Conservation (phyloP, 305 asterid species). For the Fraxinus greggii region DNA sequence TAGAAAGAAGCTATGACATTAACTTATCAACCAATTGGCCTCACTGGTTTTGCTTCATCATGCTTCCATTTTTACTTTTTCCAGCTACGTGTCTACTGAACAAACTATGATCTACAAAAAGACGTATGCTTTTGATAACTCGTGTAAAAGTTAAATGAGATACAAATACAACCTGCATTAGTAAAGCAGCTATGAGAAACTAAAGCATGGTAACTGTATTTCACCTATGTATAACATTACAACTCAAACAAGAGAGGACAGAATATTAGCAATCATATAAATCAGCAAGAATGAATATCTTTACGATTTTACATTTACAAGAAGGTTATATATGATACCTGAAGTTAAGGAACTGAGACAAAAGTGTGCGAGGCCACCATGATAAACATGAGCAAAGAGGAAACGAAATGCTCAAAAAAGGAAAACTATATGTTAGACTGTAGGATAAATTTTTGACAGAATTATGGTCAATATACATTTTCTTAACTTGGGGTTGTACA, state of each 20-base stretch:
- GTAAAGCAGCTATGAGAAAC: background rate
- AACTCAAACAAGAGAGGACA: background rate
- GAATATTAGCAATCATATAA: background rate
- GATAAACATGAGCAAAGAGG: background rate
- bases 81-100: background rate
- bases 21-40: no score
- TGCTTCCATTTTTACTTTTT: background rate
- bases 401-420: background rate
- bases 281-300: background rate
- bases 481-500: background rate
- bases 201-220: background rate
- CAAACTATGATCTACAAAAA: background rate
- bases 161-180: background rate
- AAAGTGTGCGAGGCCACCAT: background rate
- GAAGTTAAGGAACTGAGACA: background rate
- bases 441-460: background rate
- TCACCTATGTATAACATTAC: background rate
- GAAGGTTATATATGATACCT: background rate
- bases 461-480: background rate
- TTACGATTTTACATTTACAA: background rate
- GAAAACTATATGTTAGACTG: background rate
- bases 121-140: background rate
- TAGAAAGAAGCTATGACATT: no score
- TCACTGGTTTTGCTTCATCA: background rate
- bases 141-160: background rate